Percentiles rank a stretch among this genome's conserved stretches.
Conservation (phyloP, 768 basidiomycete species). For the Pleurotus cornucopiae region DNA sequence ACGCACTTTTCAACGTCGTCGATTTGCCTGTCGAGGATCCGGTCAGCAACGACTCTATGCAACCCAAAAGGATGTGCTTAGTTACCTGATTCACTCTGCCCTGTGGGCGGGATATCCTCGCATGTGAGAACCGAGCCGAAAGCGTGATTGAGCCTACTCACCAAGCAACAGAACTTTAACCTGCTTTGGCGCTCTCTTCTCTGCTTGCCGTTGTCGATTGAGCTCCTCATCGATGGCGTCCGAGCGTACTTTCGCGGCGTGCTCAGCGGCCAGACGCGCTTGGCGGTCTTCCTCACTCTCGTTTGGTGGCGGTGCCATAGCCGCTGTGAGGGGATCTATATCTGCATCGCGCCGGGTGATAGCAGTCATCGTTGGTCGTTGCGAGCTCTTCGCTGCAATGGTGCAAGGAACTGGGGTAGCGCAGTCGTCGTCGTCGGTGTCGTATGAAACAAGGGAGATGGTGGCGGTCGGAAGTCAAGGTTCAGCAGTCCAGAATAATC, state of each 20-base stretch:
- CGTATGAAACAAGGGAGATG: not conserved
- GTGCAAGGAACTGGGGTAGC: no score
- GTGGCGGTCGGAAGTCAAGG: not conserved
- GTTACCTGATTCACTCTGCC: conserved; percentile 79
- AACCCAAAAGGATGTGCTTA: not conserved
- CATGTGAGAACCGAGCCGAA: not conserved
- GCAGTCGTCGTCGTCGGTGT: no score
- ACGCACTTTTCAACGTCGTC: conserved; percentile 74
- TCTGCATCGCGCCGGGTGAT: conserved; percentile 16
- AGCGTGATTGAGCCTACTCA: conserved; percentile 22
- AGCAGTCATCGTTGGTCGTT: not conserved
- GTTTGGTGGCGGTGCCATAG: conserved; percentile 46
- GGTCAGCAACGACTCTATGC: conserved; percentile 1
- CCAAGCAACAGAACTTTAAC: conserved; percentile 61
- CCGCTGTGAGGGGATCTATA: conserved; percentile 44
- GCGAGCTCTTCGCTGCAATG: not conserved
- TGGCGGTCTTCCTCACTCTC: conserved; percentile 51
- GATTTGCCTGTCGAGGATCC: conserved; percentile 56
- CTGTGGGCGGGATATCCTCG: conserved; percentile 24
- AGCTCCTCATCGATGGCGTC: conserved; percentile 65
- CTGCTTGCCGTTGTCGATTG: conserved; percentile 42
- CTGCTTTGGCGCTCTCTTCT: conserved; percentile 42
- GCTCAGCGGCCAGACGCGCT: conserved; percentile 40
- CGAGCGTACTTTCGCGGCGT: conserved; percentile 49
- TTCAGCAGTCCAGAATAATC: not conserved